A percentile compares a stretch with the other conserved stretches of the same genome.
These are phyloP conservation scores for Aspergillus brasiliensis DNA, from an alignment of 2,329 filamentous ascomycete species.

Conservation along the genomic window DNA sequence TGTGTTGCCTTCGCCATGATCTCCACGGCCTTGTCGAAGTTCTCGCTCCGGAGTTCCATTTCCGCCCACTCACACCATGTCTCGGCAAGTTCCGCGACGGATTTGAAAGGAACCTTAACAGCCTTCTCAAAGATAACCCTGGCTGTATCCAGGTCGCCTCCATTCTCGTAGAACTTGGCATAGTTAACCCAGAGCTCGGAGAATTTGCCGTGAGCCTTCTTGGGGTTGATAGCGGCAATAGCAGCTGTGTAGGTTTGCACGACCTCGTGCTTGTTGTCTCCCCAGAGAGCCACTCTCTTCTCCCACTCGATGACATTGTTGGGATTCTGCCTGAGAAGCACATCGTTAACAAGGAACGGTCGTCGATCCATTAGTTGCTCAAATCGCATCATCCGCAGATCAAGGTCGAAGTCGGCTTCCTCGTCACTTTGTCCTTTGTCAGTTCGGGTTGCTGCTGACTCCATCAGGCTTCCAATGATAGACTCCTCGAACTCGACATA, in stretches of 20 bases:
- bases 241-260: constrained; percentile 94
- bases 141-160: constrained; percentile 79
- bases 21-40: constrained; percentile 89
- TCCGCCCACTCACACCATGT: constrained; percentile 99
- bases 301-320: constrained; percentile 97
- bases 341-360: constrained; percentile 94
- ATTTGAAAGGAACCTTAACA: constrained; percentile 96
- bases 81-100: constrained; percentile 92
- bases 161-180: constrained; percentile 92
- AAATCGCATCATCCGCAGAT: constrained; percentile 96
- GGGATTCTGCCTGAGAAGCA: constrained; percentile 90
- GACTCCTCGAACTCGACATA: constrained; percentile 98
- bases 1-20: constrained; percentile 98
- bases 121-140: constrained; percentile 96
- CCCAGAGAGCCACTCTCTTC: constrained; percentile 94
- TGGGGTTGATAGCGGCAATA: constrained; percentile 88
- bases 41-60: constrained; percentile 93
- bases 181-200: constrained; percentile 96
- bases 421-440: constrained; percentile 77
- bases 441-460: constrained; percentile 77
- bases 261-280: constrained; percentile 85
- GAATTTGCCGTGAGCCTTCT: constrained; percentile 90
- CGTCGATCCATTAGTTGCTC: constrained; percentile 97
- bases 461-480: constrained; percentile 88
- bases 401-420: constrained; percentile 87